These are phyloP conservation scores for Penicillium manginii DNA, from an alignment of 495 filamentous ascomycete genomes.

Conservation along the genomic window DNA sequence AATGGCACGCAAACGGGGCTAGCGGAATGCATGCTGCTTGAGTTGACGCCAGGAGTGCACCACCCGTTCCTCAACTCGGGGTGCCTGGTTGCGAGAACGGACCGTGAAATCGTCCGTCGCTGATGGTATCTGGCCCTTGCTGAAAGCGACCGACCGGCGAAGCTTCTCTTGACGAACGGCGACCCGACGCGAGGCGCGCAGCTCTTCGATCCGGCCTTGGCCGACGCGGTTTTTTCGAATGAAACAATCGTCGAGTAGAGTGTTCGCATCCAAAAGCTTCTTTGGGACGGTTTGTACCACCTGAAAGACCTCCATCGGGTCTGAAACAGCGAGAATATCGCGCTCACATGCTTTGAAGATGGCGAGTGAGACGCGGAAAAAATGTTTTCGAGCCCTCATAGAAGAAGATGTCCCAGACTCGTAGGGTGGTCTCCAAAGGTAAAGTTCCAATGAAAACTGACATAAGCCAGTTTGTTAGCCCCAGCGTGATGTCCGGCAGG, in stretches of 20 bases:
- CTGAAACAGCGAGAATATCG: slow-evolving; percentile 76
- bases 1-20: slow-evolving; percentile 8
- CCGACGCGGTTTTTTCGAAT: slow-evolving; percentile 79
- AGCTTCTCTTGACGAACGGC: slow-evolving; percentile 51
- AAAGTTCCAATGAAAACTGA: slow-evolving; percentile 90
- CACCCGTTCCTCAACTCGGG: slow-evolving; percentile 43
- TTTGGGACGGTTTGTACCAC: slow-evolving; percentile 90
- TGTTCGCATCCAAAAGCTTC: slow-evolving; percentile 76
- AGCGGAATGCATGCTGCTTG: slow-evolving; percentile 46
- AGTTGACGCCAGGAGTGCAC: slow-evolving; percentile 46
- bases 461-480: slow-evolving; percentile 99
- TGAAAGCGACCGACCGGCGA: slow-evolving; percentile 44
- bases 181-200: slow-evolving; percentile 41
- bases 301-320: slow-evolving; percentile 96
- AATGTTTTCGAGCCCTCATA: slow-evolving; percentile 94
- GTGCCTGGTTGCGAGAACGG: slow-evolving; percentile 34
- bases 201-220: slow-evolving; percentile 58
- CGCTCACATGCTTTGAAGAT: slow-evolving; percentile 90
- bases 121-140: slow-evolving; percentile 43
- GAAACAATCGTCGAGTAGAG: slow-evolving; percentile 79
- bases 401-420: slow-evolving; percentile 96
- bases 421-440: slow-evolving; percentile 85
- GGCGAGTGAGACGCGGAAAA: slow-evolving; percentile 91
- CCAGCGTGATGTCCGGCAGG: slow-evolving; percentile 87
- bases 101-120: slow-evolving; percentile 44